Base-by-base conservation (phyloP, 2,329 filamentous ascomycete species). In the Macrophomina phaseolina region DNA sequence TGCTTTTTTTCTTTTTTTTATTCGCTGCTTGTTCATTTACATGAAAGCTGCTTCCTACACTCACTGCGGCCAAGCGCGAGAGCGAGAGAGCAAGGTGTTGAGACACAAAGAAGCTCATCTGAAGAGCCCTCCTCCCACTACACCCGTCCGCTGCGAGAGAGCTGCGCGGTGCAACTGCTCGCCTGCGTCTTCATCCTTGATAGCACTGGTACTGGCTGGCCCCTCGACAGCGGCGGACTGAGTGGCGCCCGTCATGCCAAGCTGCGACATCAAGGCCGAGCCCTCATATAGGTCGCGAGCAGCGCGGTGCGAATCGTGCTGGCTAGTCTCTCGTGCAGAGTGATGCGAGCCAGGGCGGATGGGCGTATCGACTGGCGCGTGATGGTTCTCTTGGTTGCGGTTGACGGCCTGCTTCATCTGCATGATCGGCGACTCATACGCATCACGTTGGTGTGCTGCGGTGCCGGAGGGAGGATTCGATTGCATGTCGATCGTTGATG, bases 391-490 rank as follows among this genome's bases (percentile, higher is more conserved):
- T 40, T 60, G 49, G 32, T 14, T 51, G 18, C 53, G 53, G 53
- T 4, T 55, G 4, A 60, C 18, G 30, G 46, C 55, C 28, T 67
- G 73, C 67, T 78, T 79, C 72, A 78, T 75, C 32, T 78, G 76
- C 45, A 79, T 60, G 5, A 79, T 75, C 5, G 77, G 77, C 7
- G 77, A 79, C 58, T 78, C 76, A 18, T 77, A 76, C 30, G 77
- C 75, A 18, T 69, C 70, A 40, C 72, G 67, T 46, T 72, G 71
- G 14, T 58, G 56, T 23, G 52, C 28, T n/a, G 74, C 69, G 7
- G 73, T 72, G 14, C 75, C 76, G 4, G 77, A 79, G 1, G 76
- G 77, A 49, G 77, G 77, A 64, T 79, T 79, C 1, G 77, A 79
- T 42, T 72, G 72, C 30, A 76, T 74, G 68, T 79, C 77, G 49